Evolutionary conservation across 75 land plant species (phyloP), one percentile per base, ranked within the genome.

Genomic region (Azolla pinnata): DNA sequence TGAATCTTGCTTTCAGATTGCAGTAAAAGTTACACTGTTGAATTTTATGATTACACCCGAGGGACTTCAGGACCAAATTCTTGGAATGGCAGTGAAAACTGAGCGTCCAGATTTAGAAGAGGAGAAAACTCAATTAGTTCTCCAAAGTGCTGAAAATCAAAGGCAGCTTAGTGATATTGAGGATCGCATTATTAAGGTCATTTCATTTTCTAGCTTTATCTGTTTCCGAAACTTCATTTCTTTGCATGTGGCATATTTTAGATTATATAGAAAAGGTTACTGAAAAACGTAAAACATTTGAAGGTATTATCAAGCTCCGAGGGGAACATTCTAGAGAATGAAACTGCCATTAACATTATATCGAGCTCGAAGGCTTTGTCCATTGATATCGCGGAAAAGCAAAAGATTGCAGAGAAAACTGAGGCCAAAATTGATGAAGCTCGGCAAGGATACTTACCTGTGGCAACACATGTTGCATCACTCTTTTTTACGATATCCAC

Each of bases 361-460:
- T 73, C 75, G 1, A 68, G 67, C 0, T 73, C 75, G 18, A 73
- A 73, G 19, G 64, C 58, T 46, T 51, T 73, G 4, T 73, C 75
- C 0, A 61, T 29, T 19, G 75, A 73, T 28, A 73, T 73, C 48
- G 63, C 70, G 5, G 75, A 67, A 38, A 73, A 73, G 31, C 75
- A 73, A 0, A 73, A 67, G 42, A 35, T 54, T 54, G 75, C 70
- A 52, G 65, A 67, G 0, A 62, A 67, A 33, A 73, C 70, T 0
- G 75, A 73, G 61, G 70, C 75, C 0, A 73, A 67, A 52, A 73
- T 73, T 47, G 75, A 73, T 66, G 65, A 53, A 51, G 70, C 75
- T 2, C 63, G 75, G n/a, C 35, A 60, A 34, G 75, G 70, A 33
- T 73, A 73, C 28, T 9, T 73, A n/a, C 75, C 75, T 5, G 70